These are phyloP conservation scores for Fusarium agapanthi DNA, from an alignment of 2,329 filamentous ascomycete species.

Conservation along the genomic window DNA sequence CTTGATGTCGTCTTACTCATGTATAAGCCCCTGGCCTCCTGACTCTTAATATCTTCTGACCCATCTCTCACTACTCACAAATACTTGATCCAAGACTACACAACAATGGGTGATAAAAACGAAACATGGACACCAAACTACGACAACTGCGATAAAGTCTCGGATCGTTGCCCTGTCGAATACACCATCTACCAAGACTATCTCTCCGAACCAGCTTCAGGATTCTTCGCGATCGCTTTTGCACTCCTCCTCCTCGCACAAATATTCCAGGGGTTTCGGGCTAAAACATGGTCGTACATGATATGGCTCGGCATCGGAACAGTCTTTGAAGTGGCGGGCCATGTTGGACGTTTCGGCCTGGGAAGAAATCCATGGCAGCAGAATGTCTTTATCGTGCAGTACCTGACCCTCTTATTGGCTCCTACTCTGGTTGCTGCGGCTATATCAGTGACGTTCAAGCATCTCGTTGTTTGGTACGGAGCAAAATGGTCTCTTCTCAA, in stretches of 20 bases:
- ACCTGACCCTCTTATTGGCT: slow-evolving; percentile 51
- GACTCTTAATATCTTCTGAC: background rate
- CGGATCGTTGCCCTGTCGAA: slow-evolving; percentile 37
- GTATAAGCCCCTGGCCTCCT: background rate
- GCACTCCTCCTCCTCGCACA: slow-evolving; percentile 46
- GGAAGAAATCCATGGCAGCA: slow-evolving; percentile 51
- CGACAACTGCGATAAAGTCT: slow-evolving; percentile 33
- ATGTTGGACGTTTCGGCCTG: slow-evolving; percentile 52
- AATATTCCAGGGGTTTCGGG: slow-evolving; percentile 44
- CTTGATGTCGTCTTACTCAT: background rate
- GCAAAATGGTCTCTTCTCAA: slow-evolving; percentile 50
- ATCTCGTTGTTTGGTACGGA: slow-evolving; percentile 55
- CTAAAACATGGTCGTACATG: slow-evolving; percentile 52
- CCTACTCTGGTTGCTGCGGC: slow-evolving; percentile 56
- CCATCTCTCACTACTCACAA: no score
- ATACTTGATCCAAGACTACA: background rate
- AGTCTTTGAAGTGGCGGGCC: slow-evolving; percentile 52
- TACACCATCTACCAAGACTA: slow-evolving; percentile 38
- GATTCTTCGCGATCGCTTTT: slow-evolving; percentile 49
- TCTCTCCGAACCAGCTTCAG: slow-evolving; percentile 27
- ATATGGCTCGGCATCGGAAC: slow-evolving; percentile 49
- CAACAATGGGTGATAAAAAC: slow-evolving; percentile 8
- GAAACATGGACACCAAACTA: slow-evolving; percentile 15
- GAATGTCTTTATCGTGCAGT: slow-evolving; percentile 52
- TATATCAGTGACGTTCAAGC: slow-evolving; percentile 57